Base-by-base conservation (phyloP, 805 yeast species). In the Candida tammaniensis region DNA sequence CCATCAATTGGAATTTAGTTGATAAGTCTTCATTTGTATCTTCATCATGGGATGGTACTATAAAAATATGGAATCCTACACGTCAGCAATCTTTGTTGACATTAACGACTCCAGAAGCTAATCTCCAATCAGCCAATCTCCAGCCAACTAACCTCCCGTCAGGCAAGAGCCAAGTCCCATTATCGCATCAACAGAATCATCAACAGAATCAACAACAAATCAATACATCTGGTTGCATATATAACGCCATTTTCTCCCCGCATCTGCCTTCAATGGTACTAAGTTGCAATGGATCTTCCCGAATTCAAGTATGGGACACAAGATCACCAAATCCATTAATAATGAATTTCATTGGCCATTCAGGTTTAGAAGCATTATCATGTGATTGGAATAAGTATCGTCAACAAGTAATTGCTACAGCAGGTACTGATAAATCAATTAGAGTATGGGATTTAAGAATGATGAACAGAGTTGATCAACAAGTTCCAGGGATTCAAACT, bases 371-470 rank as follows among this genome's bases (percentile, higher is more conserved):
- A 54, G 70, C 85, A 7, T 67, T 93, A 30, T 65, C 83, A 2
- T 75, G 88, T 40, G 98, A 91, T 64, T 89, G 88, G 81, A 93
- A 91, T 61, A 89, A 89, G 55, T 91, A 93, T 57, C 72, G 86
- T 49, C 73, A 87, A 1, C 72, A 81, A 2, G 74, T 87, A 0
- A 63, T 91, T 4, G 95, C 96, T 4, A 78, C 95, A 0, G 93
- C 86, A 3, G 95, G 96, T n/a, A 94, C 91, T 7, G 98, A 91
- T 55, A 85, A 85, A 51, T 64, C 80, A 15, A 75, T 89, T 28
- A 76, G 86, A 43, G 67, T 88, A 4, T 91, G 97, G 96, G 98
- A 91, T 55, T 57, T 86, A 29, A 70, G 98, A 41, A 82, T 80
- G 81, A 69, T 82, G 4, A 67, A 50, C 39, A 59, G 51, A 26